A percentile compares a stretch with the other conserved stretches of the same genome.
Conservation (phyloP, 139 green algal species). For the Chlorella sp. region DNA sequence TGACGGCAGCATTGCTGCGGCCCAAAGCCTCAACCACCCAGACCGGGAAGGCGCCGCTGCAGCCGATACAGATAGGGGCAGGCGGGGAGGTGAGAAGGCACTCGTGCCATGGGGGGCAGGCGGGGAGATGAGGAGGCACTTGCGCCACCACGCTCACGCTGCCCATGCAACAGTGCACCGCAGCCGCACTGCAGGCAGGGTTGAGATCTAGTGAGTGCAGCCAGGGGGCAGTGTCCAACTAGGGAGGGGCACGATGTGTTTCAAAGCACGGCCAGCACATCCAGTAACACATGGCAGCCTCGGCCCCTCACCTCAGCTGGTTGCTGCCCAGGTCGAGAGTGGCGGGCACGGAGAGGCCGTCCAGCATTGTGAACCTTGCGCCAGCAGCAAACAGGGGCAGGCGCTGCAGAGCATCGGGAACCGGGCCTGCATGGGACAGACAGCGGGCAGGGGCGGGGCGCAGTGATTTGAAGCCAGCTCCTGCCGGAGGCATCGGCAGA, state of each 20-base stretch:
- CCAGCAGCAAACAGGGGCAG: neutral
- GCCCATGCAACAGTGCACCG: neutral
- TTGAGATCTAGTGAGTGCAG: neutral
- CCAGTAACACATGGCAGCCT: neutral
- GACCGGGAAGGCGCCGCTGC: conserved; percentile 20
- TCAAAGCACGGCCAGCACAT: neutral
- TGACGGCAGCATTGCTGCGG: neutral
- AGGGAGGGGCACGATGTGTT: neutral
- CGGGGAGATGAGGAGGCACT: neutral
- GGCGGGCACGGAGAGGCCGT: neutral
- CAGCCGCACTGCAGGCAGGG: no score
- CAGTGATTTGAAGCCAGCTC: neutral
- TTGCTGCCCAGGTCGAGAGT: conserved; percentile 9
- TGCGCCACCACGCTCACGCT: no score
- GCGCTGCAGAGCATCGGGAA: neutral
- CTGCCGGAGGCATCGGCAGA: neutral
- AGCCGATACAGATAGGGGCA: neutral
- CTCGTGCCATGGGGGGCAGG: neutral
- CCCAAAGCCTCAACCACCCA: neutral
- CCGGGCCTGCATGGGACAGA: neutral
- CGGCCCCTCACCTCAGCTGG: conserved; percentile 1
- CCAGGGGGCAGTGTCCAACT: neutral
- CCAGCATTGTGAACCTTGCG: neutral
- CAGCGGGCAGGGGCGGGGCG: no score
- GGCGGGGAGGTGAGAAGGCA: neutral